Base-by-base conservation (phyloP, 441 rosid genomes). In the Populus hybrid region DNA sequence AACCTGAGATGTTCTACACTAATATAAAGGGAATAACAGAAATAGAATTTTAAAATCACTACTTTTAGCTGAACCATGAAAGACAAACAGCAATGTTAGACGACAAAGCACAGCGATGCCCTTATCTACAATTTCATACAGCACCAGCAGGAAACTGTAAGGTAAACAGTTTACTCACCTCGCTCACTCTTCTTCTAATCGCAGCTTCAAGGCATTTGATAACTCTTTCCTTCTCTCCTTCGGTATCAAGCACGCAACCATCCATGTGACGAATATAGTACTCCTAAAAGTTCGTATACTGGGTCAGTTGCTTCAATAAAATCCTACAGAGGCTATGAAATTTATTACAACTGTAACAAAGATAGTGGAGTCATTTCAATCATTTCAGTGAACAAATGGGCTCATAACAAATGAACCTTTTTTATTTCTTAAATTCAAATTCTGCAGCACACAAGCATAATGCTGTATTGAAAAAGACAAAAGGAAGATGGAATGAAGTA, bases 191-290 rank as follows among this genome's bases (percentile, higher is more conserved):
- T 88, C 98, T 86, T 57, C 71, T 84, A 30, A 93, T 89, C 12
- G 98, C 97, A 35, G 98, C 98, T 90, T 93, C 97, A 5, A 94
- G 87, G 75, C 98, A 93, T 83, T 90, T 91, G 75, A 88, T 73
- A 74, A 94, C 97, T 81, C 97, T 87, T 72, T 92, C 95, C 82
- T 88, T 92, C 86, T 94, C 97, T 71, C 89, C 97, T 84, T 90
- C 91, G 0, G 89, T 80, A 61, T 91, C 94, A 28, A 93, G 93
- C 24, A 89, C 88, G 86, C 97, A 93, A 12, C 98, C 98, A 66
- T 93, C 98, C 88, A 88, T 84, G 78, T 92, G 97, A 69, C 97
- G 95, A 66, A 94, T 91, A 80, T 86, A 92, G 80, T 90, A 94
- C 86, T 94, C 98, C 90, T 88, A 69, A 18, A 70, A 30, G 59